Base-by-base conservation (phyloP, 2,329 filamentous ascomycete genomes). In the Neofusicoccum parvum region DNA sequence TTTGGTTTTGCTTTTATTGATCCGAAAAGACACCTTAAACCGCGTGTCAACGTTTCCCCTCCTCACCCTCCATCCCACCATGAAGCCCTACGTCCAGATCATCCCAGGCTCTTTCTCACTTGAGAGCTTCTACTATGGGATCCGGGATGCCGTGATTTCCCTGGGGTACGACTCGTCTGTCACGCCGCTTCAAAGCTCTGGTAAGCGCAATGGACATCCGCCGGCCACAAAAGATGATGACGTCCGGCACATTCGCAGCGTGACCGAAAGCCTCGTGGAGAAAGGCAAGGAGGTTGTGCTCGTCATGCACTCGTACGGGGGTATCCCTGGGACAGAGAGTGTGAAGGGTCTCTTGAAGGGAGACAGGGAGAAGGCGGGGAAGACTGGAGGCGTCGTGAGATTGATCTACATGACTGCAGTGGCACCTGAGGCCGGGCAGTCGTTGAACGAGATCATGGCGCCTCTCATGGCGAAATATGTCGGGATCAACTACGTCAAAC, bases 261-360 rank as follows among this genome's bases (percentile, higher is more conserved):
- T 65, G 12, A 68, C 70, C 12, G 51, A 58, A 14, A 68, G 69
- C 17, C 62, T 77, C 3, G 70, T 70, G 36, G 71, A 74, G 4
- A 66, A 75, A 45, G 76, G 73, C 10, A 75, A 76, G 59, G 56
- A 79, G 65, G 74, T 74, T 66, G 74, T 67, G 58, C 66, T 70
- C 65, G 71, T 70, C 56, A 75, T 66, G 69, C 77, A 74, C 72
- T 81, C 75, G 65, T 80, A 70, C 69, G 76, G 67, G 70, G 80
- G 69, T 53, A 70, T 71, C 68, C 72, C 73, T 0, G 71, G 70
- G 5, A 74, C 70, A 9, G 68, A 78, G 53, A 68, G 67, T 37
- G 50, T 72, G 11, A 72, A 77, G 56, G 72, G 73, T 1, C 20
- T 78, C 7, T 68, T 66, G 2, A 72, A 72, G 53, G 69, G 68